These are phyloP conservation scores for Teratosphaeria epicoccoides DNA, from an alignment of 2,329 filamentous ascomycete genomes.

Conservation along the genomic window DNA sequence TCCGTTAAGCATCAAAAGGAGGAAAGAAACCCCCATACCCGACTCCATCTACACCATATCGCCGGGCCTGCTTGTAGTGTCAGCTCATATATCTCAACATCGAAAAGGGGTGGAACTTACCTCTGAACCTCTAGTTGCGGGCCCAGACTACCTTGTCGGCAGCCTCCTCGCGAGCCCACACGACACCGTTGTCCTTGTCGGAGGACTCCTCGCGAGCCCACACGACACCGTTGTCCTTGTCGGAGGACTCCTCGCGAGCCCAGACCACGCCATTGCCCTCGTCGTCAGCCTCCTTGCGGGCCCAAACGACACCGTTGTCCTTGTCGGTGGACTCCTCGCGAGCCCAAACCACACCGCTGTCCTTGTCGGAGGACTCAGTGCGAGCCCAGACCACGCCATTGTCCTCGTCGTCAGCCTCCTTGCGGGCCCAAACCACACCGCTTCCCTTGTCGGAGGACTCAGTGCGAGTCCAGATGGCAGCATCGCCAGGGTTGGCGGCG, in stretches of 20 bases:
- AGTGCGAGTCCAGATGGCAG: background rate
- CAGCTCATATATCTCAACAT: background rate
- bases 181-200: background rate
- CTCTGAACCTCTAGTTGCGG: background rate
- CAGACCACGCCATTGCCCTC: background rate
- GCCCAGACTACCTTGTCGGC: background rate
- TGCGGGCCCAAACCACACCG: background rate
- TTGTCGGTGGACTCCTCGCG: background rate
- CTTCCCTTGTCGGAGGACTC: background rate
- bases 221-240: background rate
- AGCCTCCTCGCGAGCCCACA: background rate
- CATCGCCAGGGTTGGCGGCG: background rate
- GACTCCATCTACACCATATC: background rate
- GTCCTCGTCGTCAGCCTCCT: background rate
- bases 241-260: background rate
- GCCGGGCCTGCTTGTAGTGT: background rate
- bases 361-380: background rate
- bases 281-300: background rate
- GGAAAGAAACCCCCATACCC: too few relatives aligned
- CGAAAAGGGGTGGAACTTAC: background rate
- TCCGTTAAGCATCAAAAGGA: too few relatives aligned
- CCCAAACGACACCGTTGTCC: background rate
- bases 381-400: background rate
- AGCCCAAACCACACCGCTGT: too few relatives aligned
- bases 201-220: background rate